Base-by-base conservation (phyloP, 257 asterid species). In the Plantago elongata region DNA sequence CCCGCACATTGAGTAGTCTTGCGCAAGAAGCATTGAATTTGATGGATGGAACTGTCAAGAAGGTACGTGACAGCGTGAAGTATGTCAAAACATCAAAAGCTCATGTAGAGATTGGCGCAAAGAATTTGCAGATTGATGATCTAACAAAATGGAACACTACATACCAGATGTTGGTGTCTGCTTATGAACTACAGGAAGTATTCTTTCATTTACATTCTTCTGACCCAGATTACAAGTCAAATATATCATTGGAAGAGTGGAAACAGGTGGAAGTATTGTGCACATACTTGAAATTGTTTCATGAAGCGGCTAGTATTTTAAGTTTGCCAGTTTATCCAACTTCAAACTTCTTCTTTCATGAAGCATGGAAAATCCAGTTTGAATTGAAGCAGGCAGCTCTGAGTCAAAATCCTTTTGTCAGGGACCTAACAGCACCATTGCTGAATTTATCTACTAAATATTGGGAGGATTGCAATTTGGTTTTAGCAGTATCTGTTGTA, bases 141-240 rank as follows among this genome's bases (percentile, higher is more conserved):
- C 56, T 61, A 60, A 69, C 80, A 10, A 85, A 80, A 34, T 92
- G 99, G 99, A 75, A 83, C 58, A 81, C 95, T 13, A 89, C 99
- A 5, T 92, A 86, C 69, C 80, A 81, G 44, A 92, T 92, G 99
- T 75, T 92, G 79, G 51, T 76, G 51, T 84, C 91, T 45, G 96
- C 99, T 66, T 80, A 76, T 61, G 97, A 92, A 45, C 61, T 86
- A 2, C 85, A 83, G 78, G 88, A 89, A 68, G 96, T 84, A 11
- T 89, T 92, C 74, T 73, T 67, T 50, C 81, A 87, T 74, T 74
- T 92, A 51, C 95, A 87, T 57, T 72, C 84, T 58, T 75, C 51
- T 11, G 97, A 85, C 72, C 86, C 79, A 30, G 88, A 84, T 57
- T 87, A 85, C 66, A 63, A 40, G 60, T 34, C 57, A 9, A 70